Evolutionary conservation across 2,329 filamentous ascomycete species (phyloP).

Genomic region (Metarhizium album): DNA sequence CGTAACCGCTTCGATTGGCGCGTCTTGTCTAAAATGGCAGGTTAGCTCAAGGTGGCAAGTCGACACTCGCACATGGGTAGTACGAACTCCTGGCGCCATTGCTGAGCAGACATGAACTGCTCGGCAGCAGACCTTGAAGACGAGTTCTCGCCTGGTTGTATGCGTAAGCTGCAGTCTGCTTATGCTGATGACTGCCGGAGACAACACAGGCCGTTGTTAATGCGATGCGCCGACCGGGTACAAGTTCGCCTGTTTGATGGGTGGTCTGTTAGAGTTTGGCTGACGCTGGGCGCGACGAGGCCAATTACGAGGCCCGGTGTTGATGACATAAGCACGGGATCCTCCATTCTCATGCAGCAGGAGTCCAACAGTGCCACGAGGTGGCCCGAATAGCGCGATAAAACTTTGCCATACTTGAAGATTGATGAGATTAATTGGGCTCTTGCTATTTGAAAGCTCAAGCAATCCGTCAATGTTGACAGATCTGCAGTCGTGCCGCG

Average conservation of each 20-base stretch:
- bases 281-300: slow-evolving; percentile 1
- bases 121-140: not conserved
- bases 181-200: not conserved
- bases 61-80: not conserved
- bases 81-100: slow-evolving; percentile 31
- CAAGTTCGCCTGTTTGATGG: not conserved
- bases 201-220: not conserved
- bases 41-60: slow-evolving; percentile 9
- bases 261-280: not conserved
- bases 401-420: too few relatives aligned
- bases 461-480: not conserved
- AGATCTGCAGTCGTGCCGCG: not conserved
- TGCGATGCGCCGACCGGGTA: not conserved
- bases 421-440: too few relatives aligned
- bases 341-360: not conserved
- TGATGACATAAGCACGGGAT: slow-evolving; percentile 6
- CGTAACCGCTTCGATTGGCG: slow-evolving; percentile 43
- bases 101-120: slow-evolving; percentile 1
- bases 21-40: slow-evolving; percentile 36
- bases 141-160: not conserved
- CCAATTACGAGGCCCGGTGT: slow-evolving; percentile 1
- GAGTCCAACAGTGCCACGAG: too few relatives aligned
- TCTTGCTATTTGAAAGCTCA: too few relatives aligned
- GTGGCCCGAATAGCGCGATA: too few relatives aligned
- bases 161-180: not conserved